These are phyloP conservation scores for Sarocladium oryzae DNA, from an alignment of 2,329 filamentous ascomycete genomes.

Conservation along the genomic window DNA sequence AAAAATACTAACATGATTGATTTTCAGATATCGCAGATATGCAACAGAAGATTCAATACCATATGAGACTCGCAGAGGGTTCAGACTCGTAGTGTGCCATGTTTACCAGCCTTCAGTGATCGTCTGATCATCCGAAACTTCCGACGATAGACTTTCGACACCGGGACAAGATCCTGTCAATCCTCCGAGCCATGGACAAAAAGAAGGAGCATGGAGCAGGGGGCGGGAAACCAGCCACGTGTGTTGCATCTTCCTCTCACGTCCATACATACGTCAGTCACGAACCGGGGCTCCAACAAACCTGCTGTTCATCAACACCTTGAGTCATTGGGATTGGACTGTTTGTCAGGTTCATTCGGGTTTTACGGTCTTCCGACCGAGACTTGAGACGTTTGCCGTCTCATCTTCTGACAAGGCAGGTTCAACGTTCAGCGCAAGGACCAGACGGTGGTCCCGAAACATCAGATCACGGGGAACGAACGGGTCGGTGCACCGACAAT, in stretches of 20 bases:
- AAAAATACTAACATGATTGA: not conserved
- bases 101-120: not conserved
- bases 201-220: not conserved
- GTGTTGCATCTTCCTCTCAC: too few species aligned
- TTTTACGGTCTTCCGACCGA: not conserved
- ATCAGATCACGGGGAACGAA: conserved; percentile 1
- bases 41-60: too few species aligned
- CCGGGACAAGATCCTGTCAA: not conserved
- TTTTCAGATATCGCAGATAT: too few species aligned
- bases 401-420: not conserved
- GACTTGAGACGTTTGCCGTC: not conserved
- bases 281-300: too few species aligned
- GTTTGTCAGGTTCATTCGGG: too few species aligned
- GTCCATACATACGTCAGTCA: too few species aligned
- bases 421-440: not conserved
- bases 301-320: too few species aligned
- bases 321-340: too few species aligned
- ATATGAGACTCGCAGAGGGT: too few species aligned
- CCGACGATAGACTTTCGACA: not conserved
- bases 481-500: too few species aligned
- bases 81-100: not conserved
- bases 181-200: not conserved
- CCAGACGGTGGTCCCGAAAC: not conserved
- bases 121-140: not conserved
- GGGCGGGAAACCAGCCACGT: too few species aligned